These are phyloP conservation scores for Starmerella scarabaei DNA, from an alignment of 805 yeast genomes.

Conservation along the genomic window DNA sequence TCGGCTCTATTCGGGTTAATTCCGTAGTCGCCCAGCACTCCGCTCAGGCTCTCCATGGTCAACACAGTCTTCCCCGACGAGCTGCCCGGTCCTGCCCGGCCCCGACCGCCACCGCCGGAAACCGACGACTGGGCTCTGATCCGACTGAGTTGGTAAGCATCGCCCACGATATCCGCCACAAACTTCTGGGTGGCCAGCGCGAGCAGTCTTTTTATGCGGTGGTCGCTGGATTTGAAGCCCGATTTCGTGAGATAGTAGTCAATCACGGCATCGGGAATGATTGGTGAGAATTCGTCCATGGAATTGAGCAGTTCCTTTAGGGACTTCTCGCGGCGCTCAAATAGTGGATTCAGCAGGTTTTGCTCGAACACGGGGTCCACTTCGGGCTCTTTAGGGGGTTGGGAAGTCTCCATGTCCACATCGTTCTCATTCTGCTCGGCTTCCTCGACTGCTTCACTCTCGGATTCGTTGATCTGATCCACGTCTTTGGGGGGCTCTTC, in stretches of 20 bases:
- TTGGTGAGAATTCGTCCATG: slow-evolving; percentile 91
- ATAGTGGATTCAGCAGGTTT: slow-evolving; percentile 18
- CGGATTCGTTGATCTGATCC: neutral
- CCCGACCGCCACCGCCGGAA: slow-evolving; percentile 21
- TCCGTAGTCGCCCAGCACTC: slow-evolving; percentile 88
- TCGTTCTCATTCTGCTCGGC: neutral
- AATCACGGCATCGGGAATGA: slow-evolving; percentile 92
- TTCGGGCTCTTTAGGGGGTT: too few relatives aligned
- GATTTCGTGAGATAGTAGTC: slow-evolving; percentile 79
- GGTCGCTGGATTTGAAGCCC: slow-evolving; percentile 71
- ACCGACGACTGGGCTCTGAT: slow-evolving; percentile 74
- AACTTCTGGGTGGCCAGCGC: slow-evolving; percentile 96
- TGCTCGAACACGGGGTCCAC: slow-evolving; percentile 20
- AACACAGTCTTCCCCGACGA: slow-evolving; percentile 48
- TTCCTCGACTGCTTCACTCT: neutral
- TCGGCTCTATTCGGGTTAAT: slow-evolving; percentile 84
- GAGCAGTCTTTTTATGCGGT: slow-evolving; percentile 63
- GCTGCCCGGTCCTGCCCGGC: slow-evolving; percentile 25
- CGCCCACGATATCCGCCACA: slow-evolving; percentile 85
- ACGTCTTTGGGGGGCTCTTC: neutral
- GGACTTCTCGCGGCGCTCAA: slow-evolving; percentile 22
- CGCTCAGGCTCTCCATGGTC: slow-evolving; percentile 85
- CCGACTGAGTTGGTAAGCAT: slow-evolving; percentile 89
- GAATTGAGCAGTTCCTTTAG: slow-evolving; percentile 70
- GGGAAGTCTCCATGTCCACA: neutral